Evolutionary conservation across 2,329 filamentous ascomycete genomes (phyloP).

Genomic region (Colletotrichum siamense): DNA sequence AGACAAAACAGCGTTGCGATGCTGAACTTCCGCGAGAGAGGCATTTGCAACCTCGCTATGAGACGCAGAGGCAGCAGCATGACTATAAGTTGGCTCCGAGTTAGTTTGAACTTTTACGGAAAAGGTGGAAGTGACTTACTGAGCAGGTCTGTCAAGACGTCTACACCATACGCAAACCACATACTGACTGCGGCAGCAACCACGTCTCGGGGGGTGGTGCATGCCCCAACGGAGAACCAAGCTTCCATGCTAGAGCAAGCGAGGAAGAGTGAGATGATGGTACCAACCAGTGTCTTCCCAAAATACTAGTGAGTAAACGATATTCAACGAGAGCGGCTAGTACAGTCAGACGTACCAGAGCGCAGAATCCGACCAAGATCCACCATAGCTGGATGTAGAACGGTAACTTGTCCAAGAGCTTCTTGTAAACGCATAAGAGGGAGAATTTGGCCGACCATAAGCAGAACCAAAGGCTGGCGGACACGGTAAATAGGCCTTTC

Average conservation of each 20-base stretch:
- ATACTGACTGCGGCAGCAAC: constrained; percentile 18
- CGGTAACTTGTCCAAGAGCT: constrained; percentile 1
- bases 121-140: neutral
- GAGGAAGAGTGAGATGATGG: constrained; percentile 21
- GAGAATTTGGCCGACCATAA: constrained; percentile 20
- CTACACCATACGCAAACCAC: constrained; percentile 21
- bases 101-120: neutral
- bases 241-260: constrained; percentile 21
- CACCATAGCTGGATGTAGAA: constrained; percentile 16
- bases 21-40: constrained; percentile 15
- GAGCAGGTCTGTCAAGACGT: constrained; percentile 20
- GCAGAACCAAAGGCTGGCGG: constrained; percentile 20
- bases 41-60: constrained; percentile 19
- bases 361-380: constrained; percentile 14
- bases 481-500: constrained; percentile 19
- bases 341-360: neutral
- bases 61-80: constrained; percentile 16
- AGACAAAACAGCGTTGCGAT: constrained; percentile 20
- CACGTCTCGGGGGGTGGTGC: constrained; percentile 14
- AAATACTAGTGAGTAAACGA: neutral
- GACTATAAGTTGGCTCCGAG: neutral
- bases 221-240: constrained; percentile 19
- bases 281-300: constrained; percentile 11
- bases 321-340: neutral
- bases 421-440: constrained; percentile 18